These are phyloP conservation scores for Phyllosticta paracitricarpa DNA, from an alignment of 2,329 filamentous ascomycete genomes.

Conservation along the genomic window DNA sequence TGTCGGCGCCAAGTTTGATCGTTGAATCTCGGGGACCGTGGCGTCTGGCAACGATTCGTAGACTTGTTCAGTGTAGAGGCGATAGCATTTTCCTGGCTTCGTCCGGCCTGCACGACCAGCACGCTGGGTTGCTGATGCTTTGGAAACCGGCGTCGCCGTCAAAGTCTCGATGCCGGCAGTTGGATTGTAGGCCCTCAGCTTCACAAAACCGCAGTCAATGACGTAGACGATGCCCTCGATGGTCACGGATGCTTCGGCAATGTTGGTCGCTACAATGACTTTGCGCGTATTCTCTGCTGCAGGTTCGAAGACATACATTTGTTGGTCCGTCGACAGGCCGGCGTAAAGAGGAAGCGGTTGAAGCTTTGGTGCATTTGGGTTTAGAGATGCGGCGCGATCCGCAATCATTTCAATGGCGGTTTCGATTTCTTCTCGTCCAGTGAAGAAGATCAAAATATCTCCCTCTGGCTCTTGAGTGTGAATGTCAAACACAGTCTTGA, in stretches of 20 bases:
- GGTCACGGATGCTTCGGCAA: conserved; percentile 91
- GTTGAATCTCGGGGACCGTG: conserved; percentile 82
- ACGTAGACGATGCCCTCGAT: conserved; percentile 89
- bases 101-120: conserved; percentile 85
- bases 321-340: conserved; percentile 78
- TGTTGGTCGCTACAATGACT: conserved; percentile 89
- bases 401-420: conserved; percentile 66
- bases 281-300: conserved; percentile 75
- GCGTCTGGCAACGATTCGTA: conserved; percentile 58
- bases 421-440: conserved; percentile 89
- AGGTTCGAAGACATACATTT: conserved; percentile 89
- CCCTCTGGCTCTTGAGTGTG: conserved; percentile 71
- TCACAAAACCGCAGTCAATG: conserved; percentile 83
- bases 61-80: conserved; percentile 73
- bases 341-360: conserved; percentile 76
- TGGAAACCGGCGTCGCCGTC: conserved; percentile 71
- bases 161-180: conserved; percentile 78
- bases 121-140: conserved; percentile 85
- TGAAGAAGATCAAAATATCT: conserved; percentile 85
- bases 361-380: conserved; percentile 49
- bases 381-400: conserved; percentile 57
- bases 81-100: conserved; percentile 84
- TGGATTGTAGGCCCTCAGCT: conserved; percentile 77
- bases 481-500: conserved; percentile 79
- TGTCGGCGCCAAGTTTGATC: conserved; percentile 79